A percentile compares a stretch with the other conserved stretches of the same genome.
These are phyloP conservation scores for Candida sojae DNA, from an alignment of 1,139 yeast species.

Conservation along the genomic window DNA sequence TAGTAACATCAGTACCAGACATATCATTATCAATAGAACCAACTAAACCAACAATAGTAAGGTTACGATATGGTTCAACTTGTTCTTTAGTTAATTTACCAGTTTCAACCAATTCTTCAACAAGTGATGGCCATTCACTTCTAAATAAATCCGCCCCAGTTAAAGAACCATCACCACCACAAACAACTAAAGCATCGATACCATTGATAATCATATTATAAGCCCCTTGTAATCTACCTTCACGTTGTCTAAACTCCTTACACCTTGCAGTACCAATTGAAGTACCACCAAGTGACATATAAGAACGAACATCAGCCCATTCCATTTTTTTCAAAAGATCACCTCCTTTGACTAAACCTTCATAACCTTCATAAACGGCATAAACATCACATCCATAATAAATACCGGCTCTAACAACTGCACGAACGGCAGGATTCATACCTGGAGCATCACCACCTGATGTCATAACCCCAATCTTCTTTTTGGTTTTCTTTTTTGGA, in stretches of 20 bases:
- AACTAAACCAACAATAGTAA: constrained; percentile 91
- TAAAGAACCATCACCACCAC: constrained; percentile 98
- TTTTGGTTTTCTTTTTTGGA: constrained; percentile 22
- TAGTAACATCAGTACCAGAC: constrained; percentile 95
- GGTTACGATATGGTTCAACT: constrained; percentile 61
- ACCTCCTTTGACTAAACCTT: constrained; percentile 89
- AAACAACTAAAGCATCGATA: constrained; percentile 93
- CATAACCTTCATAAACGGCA: constrained; percentile 93
- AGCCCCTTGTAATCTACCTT: constrained; percentile 81
- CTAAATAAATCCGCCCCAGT: constrained; percentile 97
- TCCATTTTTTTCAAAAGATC: constrained; percentile 70
- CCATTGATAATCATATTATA: constrained; percentile 84
- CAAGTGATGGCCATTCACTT: constrained; percentile 87
- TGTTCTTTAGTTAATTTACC: constrained; percentile 59
- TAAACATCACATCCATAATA: constrained; percentile 90
- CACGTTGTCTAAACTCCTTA: constrained; percentile 77
- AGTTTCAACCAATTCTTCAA: constrained; percentile 63
- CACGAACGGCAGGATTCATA: constrained; percentile 94
- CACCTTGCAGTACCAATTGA: constrained; percentile 96
- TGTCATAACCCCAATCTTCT: constrained; percentile 91
- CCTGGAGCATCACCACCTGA: constrained; percentile 99
- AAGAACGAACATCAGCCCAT: constrained; percentile 96
- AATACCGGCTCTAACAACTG: constrained; percentile 90
- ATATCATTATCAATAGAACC: constrained; percentile 98
- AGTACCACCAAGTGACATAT: constrained; percentile 91